Evolutionary conservation across 2,329 filamentous ascomycete species (phyloP), one percentile per base, ranked within the genome.

Genomic region (Neoarthrinium moseri): DNA sequence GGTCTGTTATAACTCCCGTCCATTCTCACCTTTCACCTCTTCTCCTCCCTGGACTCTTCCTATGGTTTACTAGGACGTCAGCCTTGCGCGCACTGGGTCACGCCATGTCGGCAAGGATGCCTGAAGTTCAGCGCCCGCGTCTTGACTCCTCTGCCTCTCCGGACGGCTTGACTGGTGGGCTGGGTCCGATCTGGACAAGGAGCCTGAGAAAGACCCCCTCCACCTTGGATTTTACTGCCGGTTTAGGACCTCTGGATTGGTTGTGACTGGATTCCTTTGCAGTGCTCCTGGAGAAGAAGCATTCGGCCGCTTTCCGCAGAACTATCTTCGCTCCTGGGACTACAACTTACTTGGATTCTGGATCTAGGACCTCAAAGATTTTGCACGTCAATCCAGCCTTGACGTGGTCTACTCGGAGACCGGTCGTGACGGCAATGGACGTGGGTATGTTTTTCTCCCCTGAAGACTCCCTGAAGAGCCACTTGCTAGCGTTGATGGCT

Each of bases 331-430:
- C 61, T 65, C 73, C 78, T 75, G 74, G 60, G 78, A 81, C 68
- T 74, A 69, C 81, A 74, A 91, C 88, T 91, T 89, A 94, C 87
- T 79, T 80, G 81, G 80, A 81, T 72, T 79, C 78, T 84, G 80
- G 79, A 75, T 85, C 74, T 91, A 99, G 94, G 94, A 99, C 72
- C 84, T 99, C 45, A 99, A 99, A 88, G 94, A 99, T 70, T 99
- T 99, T 73, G 94, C 94, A 52, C 91, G 94, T 66, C 89, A 95
- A 70, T 95, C 92, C 69, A 91, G 91, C 70, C 82, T 96, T 70
- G 94, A 97, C 68, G 94, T 99, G 56, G 94, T 99, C 62, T 99
- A 96, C 69, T 96, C 91, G 55, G 94, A 99, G 74, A 95, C 95
- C 50, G 87, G 86, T 60, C 91, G 92, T 62, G 91, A 95, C 66